Evolutionary conservation across 73 alveolate species (phyloP), one percentile per base, ranked within the genome.

Genomic region (Effrenium voratum): DNA sequence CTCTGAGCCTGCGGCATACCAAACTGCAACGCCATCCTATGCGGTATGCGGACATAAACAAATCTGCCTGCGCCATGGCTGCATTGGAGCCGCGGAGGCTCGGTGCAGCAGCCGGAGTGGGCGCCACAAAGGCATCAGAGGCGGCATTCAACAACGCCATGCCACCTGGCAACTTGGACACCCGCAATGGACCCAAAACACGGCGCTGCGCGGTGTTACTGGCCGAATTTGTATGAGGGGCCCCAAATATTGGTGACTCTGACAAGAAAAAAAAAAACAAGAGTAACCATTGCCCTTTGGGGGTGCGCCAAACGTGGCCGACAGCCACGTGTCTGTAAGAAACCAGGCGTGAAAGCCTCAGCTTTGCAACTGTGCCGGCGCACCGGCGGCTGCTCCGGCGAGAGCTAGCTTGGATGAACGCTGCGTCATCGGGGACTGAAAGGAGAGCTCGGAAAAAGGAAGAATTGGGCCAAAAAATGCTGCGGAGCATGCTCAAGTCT

Each of bases 301-400:
- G n/a, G n/a, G n/a, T n/a, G n/a, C n/a, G n/a, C n/a, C n/a, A n/a
- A n/a, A n/a, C n/a, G n/a, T n/a, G n/a, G n/a, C n/a, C n/a, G n/a
- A n/a, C n/a, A n/a, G n/a, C 5, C 10, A 15, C 22, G 24, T 22
- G 12, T 57, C 26, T 57, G 24, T 30, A 16, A 76, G 30, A 10
- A 34, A 12, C 5, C 22, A 32, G 34, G 34, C 13, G 43, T 32
- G 13, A 19, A 66, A 6, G 79, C 44, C 40, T 66, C 6, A 19
- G 41, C 13, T 38, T 76, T 44, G 2, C n/a, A 19, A 76, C 73
- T 5, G 5, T n/a, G 38, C 92, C 44, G 92, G 47, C 10, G n/a
- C 41, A 41, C 93, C 93, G 34, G 93, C 93, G 50, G 93, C 93
- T n/a, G 93, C 93, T 40, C 93, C 93, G 72, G 93, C 93, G 47